Evolutionary conservation across 106 monocot species (phyloP).

Genomic region (Amphibolis antarctica): DNA sequence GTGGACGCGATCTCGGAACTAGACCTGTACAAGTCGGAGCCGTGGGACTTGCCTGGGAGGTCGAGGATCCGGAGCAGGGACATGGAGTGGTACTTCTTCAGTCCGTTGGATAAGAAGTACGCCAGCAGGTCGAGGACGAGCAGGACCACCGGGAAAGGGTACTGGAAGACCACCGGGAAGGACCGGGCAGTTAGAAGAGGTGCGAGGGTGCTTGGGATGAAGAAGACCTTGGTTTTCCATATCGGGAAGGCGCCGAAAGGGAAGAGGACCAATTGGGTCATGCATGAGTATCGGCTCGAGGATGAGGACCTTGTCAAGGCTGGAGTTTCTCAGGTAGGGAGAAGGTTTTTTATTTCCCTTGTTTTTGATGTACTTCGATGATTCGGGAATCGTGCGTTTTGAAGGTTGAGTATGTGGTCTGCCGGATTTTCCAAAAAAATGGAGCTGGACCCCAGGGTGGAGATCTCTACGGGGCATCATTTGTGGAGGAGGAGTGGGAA

Average conservation of each 20-base stretch:
- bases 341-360: not conserved
- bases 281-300: conserved; percentile 38
- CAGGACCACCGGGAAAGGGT: conserved; percentile 51
- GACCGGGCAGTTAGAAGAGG: conserved; percentile 35
- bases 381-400: not conserved
- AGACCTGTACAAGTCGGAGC: conserved; percentile 17
- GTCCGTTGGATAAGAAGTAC: conserved; percentile 54
- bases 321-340: conserved; percentile 17
- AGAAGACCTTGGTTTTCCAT: conserved; percentile 80
- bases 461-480: conserved; percentile 74
- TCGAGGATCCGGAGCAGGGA: conserved; percentile 47
- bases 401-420: conserved; percentile 65
- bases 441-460: conserved; percentile 76
- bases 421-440: conserved; percentile 66
- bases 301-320: conserved; percentile 17
- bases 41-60: conserved; percentile 14
- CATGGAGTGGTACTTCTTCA: conserved; percentile 79
- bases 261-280: conserved; percentile 48
- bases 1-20: conserved; percentile 14
- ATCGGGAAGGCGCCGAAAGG: conserved; percentile 53
- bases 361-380: not conserved
- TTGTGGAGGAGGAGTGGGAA: conserved; percentile 75
- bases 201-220: conserved; percentile 34
- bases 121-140: conserved; percentile 50
- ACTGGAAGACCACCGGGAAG: conserved; percentile 90